phyloP scores from a whole-genome alignment of 2,329 filamentous ascomycete genomes.

The Ophidiomyces ophidiicola region DNA sequence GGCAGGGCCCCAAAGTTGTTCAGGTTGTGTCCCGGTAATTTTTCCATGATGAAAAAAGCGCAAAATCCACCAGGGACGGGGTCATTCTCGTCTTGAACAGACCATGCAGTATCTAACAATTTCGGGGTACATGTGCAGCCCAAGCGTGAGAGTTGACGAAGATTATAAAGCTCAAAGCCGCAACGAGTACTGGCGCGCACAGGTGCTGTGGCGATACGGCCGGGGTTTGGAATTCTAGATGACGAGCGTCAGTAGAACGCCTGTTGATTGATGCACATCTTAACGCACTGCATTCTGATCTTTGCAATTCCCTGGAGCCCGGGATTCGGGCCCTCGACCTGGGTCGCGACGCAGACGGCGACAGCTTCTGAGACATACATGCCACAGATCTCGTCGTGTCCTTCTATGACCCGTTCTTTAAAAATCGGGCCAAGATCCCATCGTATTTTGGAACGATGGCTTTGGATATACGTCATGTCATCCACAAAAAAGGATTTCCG shows the following conservation, averaged over 20 bases:
- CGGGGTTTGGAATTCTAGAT: neutral
- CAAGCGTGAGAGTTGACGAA: conserved; percentile 5
- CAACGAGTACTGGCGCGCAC: neutral
- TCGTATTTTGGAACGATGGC: neutral
- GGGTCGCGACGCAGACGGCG: conserved; percentile 13
- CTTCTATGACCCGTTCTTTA: conserved; percentile 8
- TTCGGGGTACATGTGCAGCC: conserved; percentile 12
- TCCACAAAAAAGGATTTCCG: conserved; percentile 3
- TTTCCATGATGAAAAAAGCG: conserved; percentile 12
- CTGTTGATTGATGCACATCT: too few species aligned
- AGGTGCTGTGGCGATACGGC: too few species aligned
- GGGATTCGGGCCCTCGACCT: conserved; percentile 13
- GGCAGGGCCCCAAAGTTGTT: conserved; percentile 13
- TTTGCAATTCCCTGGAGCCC: conserved; percentile 14
- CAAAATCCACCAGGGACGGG: conserved; percentile 12
- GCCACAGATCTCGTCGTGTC: conserved; percentile 4
- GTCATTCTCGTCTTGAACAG: conserved; percentile 6
- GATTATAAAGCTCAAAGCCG: neutral
- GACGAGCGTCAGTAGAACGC: too few species aligned
- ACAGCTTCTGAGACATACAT: conserved; percentile 7
- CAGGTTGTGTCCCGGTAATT: conserved; percentile 13
- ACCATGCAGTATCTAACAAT: conserved; percentile 5
- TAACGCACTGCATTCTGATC: conserved; percentile 15
- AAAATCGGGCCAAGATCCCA: conserved; percentile 14
- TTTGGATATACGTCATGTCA: neutral